Evolutionary conservation across 176 grass and related monocot species (phyloP), one percentile per base, ranked within the genome.

Genomic region (Triticum monococcum): DNA sequence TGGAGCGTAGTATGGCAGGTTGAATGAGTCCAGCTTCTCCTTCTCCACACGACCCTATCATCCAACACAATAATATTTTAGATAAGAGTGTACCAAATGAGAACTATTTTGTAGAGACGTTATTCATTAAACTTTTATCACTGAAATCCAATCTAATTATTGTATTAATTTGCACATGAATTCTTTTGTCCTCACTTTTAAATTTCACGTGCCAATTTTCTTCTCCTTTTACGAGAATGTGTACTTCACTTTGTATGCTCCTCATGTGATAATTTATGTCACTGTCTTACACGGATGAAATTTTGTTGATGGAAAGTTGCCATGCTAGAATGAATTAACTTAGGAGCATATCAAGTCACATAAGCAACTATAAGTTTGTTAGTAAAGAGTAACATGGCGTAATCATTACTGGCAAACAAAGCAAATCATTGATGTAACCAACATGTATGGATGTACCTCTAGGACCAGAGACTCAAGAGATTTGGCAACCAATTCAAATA

Each of bases 361-460:
- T 7, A 54, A 54, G 16, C 5, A 54, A 54, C 6, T 54, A 54
- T 50, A 54, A 54, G 50, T 54, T 18, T 54, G 50, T 14, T 54
- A 18, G 50, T 18, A 54, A 17, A 54, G 4, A 54, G 14, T 54
- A 54, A 52, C 4, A 17, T 52, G 14, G 16, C 17, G 50, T 54
- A 18, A 54, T 18, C 14, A 5, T 52, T 48, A 48, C 12, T 48
- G 12, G 45, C 11, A 48, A 17, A 52, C 13, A 52, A 52, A 17
- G 48, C 48, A 52, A 52, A 12, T 43, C 16, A 54, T 18, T 54
- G 50, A 4, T 54, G 14, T 17, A 54, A 54, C 50, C 9, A 20
- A 70, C 9, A 70, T 37, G 8, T 68, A 11, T 41, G 40, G 40
- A 14, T 9, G 8, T 85, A 93, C 91, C 91, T 90, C 72, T 17